These are phyloP conservation scores for Rhodofomes roseus DNA, from an alignment of 1,284 basidiomycete species.

Conservation along the genomic window DNA sequence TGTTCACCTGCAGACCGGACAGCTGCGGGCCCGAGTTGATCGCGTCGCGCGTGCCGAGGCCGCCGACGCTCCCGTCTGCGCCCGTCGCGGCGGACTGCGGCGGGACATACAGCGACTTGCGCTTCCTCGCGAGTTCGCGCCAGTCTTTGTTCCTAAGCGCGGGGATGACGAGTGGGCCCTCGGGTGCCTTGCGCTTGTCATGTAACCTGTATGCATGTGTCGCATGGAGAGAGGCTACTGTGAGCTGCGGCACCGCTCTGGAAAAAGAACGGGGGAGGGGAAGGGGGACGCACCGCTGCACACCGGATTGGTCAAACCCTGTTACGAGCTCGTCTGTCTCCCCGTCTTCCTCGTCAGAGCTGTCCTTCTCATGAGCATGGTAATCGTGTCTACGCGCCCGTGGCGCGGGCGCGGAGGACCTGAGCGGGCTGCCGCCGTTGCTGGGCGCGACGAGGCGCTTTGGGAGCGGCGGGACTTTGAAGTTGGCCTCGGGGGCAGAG, in stretches of 20 bases:
- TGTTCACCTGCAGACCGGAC: constrained; percentile 55
- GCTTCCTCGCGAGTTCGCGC: constrained; percentile 69
- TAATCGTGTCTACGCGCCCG: constrained; percentile 27
- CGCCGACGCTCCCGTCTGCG: constrained; percentile 75
- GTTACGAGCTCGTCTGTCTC: constrained; percentile 67
- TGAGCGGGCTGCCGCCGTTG: constrained; percentile 54
- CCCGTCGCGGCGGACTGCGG: constrained; percentile 63
- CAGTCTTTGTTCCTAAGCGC: constrained; percentile 85
- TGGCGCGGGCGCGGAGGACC: constrained; percentile 40
- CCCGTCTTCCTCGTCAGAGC: constrained; percentile 57
- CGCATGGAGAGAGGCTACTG: constrained; percentile 39
- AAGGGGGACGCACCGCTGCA: constrained; percentile 66
- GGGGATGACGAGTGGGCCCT: constrained; percentile 79
- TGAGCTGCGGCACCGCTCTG: constrained; percentile 53
- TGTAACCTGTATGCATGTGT: constrained; percentile 33
- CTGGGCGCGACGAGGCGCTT: constrained; percentile 44
- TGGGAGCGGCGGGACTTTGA: constrained; percentile 59
- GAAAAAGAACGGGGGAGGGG: constrained; percentile 10
- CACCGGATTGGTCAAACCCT: constrained; percentile 65
- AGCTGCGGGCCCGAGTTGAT: constrained; percentile 70
- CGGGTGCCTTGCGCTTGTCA: constrained; percentile 42
- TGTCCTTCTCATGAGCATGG: constrained; percentile 38
- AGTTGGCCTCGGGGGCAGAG: constrained; percentile 41
- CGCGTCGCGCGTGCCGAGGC: constrained; percentile 65
- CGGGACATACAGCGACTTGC: constrained; percentile 62